Base-by-base conservation (phyloP, 306 rosid species). In the Citrullus amarus region DNA sequence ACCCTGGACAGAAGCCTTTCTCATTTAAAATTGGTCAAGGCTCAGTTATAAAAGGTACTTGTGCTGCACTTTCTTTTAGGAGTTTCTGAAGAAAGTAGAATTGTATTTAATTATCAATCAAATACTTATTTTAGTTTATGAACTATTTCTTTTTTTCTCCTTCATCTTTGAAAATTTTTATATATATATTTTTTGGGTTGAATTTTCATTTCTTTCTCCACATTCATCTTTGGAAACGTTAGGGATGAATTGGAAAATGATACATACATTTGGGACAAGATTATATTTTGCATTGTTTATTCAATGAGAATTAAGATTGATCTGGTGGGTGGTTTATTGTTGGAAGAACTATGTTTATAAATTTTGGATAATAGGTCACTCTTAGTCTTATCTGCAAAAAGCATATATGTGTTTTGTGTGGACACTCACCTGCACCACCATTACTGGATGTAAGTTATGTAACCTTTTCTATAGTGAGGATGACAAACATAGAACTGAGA, bases 21-120 rank as follows among this genome's bases (percentile, higher is more conserved):
- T 39, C 85, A n/a, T 94, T 94, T 86, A 87, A 89, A 73, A 90
- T 94, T 20, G 98, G 98, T 22, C 91, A 82, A 80, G 97, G 98
- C 30, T 72, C 89, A 83, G 98, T 94, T 54, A 94, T 94, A 80
- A 94, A 94, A 89, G 97, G 94, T 90, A 66, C 67, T 58, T 36
- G 79, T 48, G 32, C 4, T 77, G 78, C 39, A 18, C 43, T 14
- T 63, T 7, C 48, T 69, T 58, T 34, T 14, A 8, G 15, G 32
- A 16, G 60, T 58, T 32, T n/a, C 79, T 73, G 50, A 3, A 50
- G 8, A 25, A 72, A 28, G 14, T 8, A 8, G 22, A 51, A 3
- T 34, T 50, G 60, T 18, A 14, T 50, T 25, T 6, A 46, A 46
- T 44, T 14, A 46, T 46, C 9, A 2, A 12, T 70, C 13, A 4